phyloP scores from a whole-genome alignment of 2,329 filamentous ascomycete genomes.

The Sclerotiophoma versabilis region DNA sequence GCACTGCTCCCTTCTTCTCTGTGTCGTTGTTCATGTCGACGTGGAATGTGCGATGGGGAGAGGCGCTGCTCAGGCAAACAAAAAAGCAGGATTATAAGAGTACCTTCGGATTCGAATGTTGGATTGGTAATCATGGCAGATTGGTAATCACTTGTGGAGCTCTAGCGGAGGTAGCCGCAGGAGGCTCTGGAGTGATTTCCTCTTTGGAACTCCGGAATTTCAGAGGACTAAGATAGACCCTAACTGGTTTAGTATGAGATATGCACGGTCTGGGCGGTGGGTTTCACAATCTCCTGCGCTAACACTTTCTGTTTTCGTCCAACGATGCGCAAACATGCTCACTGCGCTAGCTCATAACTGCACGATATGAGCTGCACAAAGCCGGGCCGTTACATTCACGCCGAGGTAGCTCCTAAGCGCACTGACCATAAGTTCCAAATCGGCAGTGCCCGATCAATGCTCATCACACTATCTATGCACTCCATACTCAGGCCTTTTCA shows the following conservation, averaged over 20 bases:
- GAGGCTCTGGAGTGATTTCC: not conserved
- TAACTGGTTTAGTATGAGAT: not conserved
- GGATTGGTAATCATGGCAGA: conserved; percentile 1
- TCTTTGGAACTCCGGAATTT: conserved; percentile 4
- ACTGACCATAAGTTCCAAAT: not conserved
- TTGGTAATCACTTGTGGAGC: not conserved
- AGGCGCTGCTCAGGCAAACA: not conserved
- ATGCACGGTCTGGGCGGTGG: not conserved
- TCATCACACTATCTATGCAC: not conserved
- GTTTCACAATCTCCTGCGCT: not conserved
- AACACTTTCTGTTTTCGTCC: not conserved
- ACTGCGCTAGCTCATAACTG: not conserved
- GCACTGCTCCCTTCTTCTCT: not conserved
- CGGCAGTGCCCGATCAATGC: not conserved
- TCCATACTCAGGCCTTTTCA: not conserved
- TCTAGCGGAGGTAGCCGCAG: not conserved
- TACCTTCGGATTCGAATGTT: not conserved
- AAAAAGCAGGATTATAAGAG: not conserved
- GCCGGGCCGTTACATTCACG: not conserved
- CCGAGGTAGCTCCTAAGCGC: not conserved
- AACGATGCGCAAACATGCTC: not conserved
- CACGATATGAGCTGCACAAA: not conserved
- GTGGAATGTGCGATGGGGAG: not conserved
- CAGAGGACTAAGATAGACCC: not conserved
- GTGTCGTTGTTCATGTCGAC: conserved; percentile 1